A percentile compares a stretch with the other conserved stretches of the same genome.
phyloP scores from a whole-genome alignment of 208 protist genomes.

The Histomonas meleagridis region DNA sequence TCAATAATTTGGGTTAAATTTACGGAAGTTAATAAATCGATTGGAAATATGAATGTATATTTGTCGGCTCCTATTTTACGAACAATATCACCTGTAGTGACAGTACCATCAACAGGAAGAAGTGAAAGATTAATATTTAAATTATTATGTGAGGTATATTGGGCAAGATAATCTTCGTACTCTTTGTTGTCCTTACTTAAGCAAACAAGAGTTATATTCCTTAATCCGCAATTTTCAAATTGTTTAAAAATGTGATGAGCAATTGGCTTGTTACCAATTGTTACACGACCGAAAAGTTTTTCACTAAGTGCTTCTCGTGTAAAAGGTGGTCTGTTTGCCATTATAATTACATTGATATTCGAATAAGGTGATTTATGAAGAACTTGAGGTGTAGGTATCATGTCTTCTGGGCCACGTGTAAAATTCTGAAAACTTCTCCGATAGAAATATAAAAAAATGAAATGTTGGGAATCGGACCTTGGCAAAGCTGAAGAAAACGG shows the following conservation, averaged over 20 bases:
- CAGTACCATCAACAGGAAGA: background rate
- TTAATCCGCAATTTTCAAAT: background rate
- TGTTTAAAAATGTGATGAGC: background rate
- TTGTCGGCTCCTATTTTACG: background rate
- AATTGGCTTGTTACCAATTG: background rate
- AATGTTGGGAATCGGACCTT: no score
- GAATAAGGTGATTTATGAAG: background rate
- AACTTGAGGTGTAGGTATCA: no score
- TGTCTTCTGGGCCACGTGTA: no score
- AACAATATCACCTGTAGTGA: background rate
- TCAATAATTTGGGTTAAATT: background rate
- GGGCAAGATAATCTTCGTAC: background rate
- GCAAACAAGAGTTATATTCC: background rate
- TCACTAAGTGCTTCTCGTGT: background rate
- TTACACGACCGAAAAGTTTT: background rate
- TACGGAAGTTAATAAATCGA: background rate
- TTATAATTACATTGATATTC: background rate
- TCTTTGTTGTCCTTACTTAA: background rate
- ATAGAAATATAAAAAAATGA: no score
- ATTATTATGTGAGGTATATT: background rate
- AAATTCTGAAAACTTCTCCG: no score
- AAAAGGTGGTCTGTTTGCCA: background rate
- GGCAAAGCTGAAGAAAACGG: no score
- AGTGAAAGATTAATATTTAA: no score
- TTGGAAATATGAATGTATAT: background rate